Evolutionary conservation across 2,329 filamentous ascomycete genomes (phyloP), one percentile per base, ranked within the genome.

Genomic region (Aschersonia sp.): DNA sequence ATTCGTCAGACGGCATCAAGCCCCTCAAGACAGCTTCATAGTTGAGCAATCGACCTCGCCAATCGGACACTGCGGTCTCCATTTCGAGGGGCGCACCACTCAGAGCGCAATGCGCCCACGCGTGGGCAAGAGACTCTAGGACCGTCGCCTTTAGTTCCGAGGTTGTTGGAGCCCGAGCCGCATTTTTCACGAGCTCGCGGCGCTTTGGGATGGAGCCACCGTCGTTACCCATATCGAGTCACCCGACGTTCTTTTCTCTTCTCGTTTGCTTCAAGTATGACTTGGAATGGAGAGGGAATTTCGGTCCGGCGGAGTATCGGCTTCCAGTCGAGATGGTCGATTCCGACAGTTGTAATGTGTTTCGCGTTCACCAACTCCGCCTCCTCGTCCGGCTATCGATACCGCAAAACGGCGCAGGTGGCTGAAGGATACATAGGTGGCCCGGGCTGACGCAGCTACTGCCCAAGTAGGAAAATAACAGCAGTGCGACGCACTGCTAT

Each of bases 151-250:
- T 97, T 49, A 95, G 70, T 69, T 97, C 84, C 44, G 86, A 82
- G 31, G 87, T 76, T 35, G 85, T 94, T 29, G 84, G 85, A 46
- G 81, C 76, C 57, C 87, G 84, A 41, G 89, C 87, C 31, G 89
- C 87, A 65, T 90, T 84, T 67, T 94, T 94, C 63, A 98, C 92
- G 43, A 98, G 85, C 66, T 98, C 94, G 59, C 88, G 84, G 32
- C 94, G 86, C 53, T 84, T 97, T 5, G 92, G 92, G 56, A 98
- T 98, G 55, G 87, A 90, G 62, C 92, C 92, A 56, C 92, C 92
- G 64, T 98, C 92, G 69, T 98, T 98, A 62, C 92, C 92, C 92
- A 98, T 95, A 56, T 43, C 7, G 42, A 30, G 10, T 8, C 8
- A 31, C 22, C 22, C 22, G 22, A 22, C 22, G 22, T 22, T 22